Percentiles rank a stretch among this genome's conserved stretches.
phyloP scores from a whole-genome alignment of 2,329 filamentous ascomycete genomes.

The Cordyceps tenuipes region DNA sequence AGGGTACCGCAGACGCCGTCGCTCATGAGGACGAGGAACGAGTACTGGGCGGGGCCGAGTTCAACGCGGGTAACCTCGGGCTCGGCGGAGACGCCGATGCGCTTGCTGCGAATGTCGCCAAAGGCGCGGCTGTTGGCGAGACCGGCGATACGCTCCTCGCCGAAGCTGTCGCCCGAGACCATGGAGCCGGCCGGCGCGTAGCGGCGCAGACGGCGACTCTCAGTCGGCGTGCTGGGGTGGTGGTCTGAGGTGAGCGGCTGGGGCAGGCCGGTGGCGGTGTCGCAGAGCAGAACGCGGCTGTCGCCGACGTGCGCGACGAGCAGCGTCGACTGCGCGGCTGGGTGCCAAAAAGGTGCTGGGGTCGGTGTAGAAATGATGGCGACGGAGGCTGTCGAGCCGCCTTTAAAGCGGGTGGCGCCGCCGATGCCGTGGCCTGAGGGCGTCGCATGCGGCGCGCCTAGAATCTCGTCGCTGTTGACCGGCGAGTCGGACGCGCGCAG shows the following conservation, averaged over 20 bases:
- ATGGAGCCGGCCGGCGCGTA: conserved; percentile 71
- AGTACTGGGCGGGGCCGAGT: conserved; percentile 73
- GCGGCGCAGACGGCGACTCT: conserved; percentile 73
- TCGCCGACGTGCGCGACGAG: conserved; percentile 89
- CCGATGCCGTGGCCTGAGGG: conserved; percentile 59
- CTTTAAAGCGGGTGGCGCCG: conserved; percentile 72
- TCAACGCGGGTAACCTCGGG: conserved; percentile 78
- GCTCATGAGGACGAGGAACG: conserved; percentile 78
- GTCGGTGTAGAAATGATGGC: conserved; percentile 89
- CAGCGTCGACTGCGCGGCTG: conserved; percentile 72
- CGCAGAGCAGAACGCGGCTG: conserved; percentile 82
- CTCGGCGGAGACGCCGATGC: conserved; percentile 88
- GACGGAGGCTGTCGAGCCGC: conserved; percentile 85
- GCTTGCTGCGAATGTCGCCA: conserved; percentile 85
- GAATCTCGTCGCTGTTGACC: conserved; percentile 75
- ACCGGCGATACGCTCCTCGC: conserved; percentile 89
- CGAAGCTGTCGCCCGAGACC: conserved; percentile 83
- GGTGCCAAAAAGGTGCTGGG: conserved; percentile 91
- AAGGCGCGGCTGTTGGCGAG: conserved; percentile 92
- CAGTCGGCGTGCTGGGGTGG: conserved; percentile 79
- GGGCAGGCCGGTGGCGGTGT: conserved; percentile 71
- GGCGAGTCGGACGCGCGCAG: conserved; percentile 63
- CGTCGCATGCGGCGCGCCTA: conserved; percentile 51
- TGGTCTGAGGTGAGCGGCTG: conserved; percentile 83
- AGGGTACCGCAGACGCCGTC: conserved; percentile 85